Evolutionary conservation across 768 basidiomycete species (phyloP), one percentile per base, ranked within the genome.

Genomic region (Boletellus sp.): DNA sequence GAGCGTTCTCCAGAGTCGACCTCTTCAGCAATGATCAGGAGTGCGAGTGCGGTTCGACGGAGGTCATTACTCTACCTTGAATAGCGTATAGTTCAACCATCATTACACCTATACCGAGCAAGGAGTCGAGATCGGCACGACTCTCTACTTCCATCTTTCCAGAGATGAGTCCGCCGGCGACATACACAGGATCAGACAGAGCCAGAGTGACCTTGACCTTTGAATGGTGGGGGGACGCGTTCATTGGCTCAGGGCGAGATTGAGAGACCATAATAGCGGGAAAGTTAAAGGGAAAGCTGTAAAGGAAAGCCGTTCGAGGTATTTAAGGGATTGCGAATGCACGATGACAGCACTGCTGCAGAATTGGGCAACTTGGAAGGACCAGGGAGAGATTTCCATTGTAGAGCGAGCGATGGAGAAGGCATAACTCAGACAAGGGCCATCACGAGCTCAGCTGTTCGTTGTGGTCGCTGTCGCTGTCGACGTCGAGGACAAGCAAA

Each of bases 141-240:
- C 83, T 87, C 67, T 91, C 89, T 61, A 91, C 74, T 63, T 89
- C 81, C 77, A 91, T 76, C 71, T 85, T 89, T 11, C 90, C 90
- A 6, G 81, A 73, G 31, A 90, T 75, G 55, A 76, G 69, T 33
- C 72, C 70, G 0, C 90, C 90, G 1, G 89, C 83, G 44, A 88
- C 77, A 59, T 79, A 87, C 24, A 76, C 71, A 2, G 78, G 64
- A 55, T 86, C 78, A 2, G 79, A 76, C 7, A 89, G 72, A 7
- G 72, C 75, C 17, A 87, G 62, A 12, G 84, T 75, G 15, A 88
- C 78, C 65, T 79, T 87, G 65, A 91, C 79, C 69, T 90, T 92
- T 23, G 87, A 73, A 65, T 91, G 90, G 63, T 84, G 74, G 1
- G 83, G 76, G n/a, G 82, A 80, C 26, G 85, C 83, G 69, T 92